These are phyloP conservation scores for Ceratopteris richardii DNA, from an alignment of 75 land plant species.

Conservation along the genomic window DNA sequence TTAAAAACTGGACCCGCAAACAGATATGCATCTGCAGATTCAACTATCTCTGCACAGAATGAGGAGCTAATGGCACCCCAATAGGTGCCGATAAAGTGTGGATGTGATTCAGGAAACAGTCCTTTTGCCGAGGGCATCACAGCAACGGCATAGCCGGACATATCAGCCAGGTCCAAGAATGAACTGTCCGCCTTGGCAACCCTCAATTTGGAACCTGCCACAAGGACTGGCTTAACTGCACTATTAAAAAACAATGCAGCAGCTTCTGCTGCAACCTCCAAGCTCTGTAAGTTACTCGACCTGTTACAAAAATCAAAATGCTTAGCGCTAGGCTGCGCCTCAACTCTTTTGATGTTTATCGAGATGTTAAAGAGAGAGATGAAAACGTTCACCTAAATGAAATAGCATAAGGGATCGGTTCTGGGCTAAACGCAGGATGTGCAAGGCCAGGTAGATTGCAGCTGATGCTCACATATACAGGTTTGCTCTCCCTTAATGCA, in stretches of 20 bases:
- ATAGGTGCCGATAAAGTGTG: conserved; percentile 72
- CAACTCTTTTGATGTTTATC: too few species aligned
- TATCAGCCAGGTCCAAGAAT: conserved; percentile 47
- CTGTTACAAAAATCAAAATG: conserved; percentile 32
- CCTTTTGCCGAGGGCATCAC: conserved; percentile 76
- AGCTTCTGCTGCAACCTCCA: conserved; percentile 66
- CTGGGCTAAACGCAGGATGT: conserved; percentile 47
- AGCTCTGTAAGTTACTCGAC: conserved; percentile 41
- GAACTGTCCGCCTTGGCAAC: conserved; percentile 48
- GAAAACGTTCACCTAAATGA: conserved; percentile 24
- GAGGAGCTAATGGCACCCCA: conserved; percentile 74
- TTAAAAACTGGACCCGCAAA: conserved; percentile 73
- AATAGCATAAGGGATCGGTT: conserved; percentile 56
- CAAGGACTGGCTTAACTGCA: conserved; percentile 63
- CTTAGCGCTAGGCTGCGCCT: too few species aligned
- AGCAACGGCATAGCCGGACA: conserved; percentile 56
- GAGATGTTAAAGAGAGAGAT: neutral
- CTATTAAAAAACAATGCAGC: conserved; percentile 56
- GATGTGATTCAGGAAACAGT: conserved; percentile 51
- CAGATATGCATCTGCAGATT: conserved; percentile 72
- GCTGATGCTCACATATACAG: conserved; percentile 59
- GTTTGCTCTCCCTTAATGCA: conserved; percentile 66
- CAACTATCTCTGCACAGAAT: conserved; percentile 65
- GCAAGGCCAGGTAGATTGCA: conserved; percentile 58
- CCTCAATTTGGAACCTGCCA: conserved; percentile 63